Evolutionary conservation across 108 stramenopile genomes (phyloP).

Genomic region (Pseudonitzschia delicatissima): DNA sequence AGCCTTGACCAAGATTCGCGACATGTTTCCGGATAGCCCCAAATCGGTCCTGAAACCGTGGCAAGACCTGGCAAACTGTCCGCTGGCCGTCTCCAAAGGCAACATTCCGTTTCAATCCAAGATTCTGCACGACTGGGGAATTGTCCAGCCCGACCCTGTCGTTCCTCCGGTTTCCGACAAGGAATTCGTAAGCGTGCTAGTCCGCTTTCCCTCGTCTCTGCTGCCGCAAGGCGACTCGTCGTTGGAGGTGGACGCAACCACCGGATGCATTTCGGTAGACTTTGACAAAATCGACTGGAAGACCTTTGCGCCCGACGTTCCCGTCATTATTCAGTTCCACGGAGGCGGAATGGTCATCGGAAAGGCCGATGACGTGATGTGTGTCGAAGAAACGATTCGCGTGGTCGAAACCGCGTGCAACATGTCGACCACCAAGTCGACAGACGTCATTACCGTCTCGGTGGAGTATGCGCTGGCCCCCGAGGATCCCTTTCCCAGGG

Average conservation of each 20-base stretch:
- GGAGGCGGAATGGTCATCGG: conserved; percentile 5
- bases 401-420: background rate
- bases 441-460: conserved; percentile 3
- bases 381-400: background rate
- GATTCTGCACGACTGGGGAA: conserved; percentile 3
- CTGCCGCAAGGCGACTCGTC: background rate
- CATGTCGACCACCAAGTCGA: background rate
- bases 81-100: background rate
- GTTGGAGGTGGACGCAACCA: background rate
- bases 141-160: background rate
- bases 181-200: background rate
- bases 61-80: no score
- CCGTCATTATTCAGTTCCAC: conserved; percentile 7
- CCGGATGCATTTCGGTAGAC: conserved; percentile 5
- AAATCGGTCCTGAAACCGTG: no score
- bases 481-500: conserved; percentile 16
- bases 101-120: conserved; percentile 10
- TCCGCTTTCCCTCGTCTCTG: conserved; percentile 8
- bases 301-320: conserved; percentile 2
- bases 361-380: background rate
- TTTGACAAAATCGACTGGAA: conserved; percentile 1
- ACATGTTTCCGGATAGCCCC: no score
- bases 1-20: no score
- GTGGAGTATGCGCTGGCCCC: conserved; percentile 14
- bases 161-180: background rate